Evolutionary conservation across 1,139 yeast genomes (phyloP).

Genomic region (Yamadazyma dushanensis): DNA sequence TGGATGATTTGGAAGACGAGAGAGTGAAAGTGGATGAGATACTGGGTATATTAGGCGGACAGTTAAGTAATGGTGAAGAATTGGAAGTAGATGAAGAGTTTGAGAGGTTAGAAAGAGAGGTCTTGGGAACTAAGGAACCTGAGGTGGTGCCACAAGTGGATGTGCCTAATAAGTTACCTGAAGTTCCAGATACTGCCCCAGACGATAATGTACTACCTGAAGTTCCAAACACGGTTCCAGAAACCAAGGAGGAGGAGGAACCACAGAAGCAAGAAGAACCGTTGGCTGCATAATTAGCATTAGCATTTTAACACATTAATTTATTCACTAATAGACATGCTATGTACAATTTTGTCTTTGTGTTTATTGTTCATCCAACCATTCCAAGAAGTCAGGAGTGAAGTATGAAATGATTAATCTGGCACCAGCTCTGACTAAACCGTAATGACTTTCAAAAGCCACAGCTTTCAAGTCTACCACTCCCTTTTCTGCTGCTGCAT

Average conservation of each 20-base stretch:
- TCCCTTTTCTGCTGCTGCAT: conserved; percentile 98
- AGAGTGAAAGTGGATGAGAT: conserved; percentile 72
- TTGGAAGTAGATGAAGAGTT: conserved; percentile 68
- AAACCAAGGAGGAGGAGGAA: conserved; percentile 13
- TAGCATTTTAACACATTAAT: too few species aligned
- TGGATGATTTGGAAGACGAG: conserved; percentile 87
- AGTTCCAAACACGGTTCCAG: not conserved
- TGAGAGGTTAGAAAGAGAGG: conserved; percentile 47
- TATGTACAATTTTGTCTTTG: too few species aligned
- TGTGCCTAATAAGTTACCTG: conserved; percentile 21
- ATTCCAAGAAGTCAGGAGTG: conserved; percentile 93
- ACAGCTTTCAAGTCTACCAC: conserved; percentile 83
- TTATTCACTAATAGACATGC: too few species aligned
- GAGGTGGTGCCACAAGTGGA: conserved; percentile 19
- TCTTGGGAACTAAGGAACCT: conserved; percentile 25
- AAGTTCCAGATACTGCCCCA: conserved; percentile 18
- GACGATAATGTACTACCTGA: not conserved
- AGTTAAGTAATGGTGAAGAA: conserved; percentile 57
- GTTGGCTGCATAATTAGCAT: not conserved
- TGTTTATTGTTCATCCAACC: conserved; percentile 66
- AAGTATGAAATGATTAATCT: conserved; percentile 86
- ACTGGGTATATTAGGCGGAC: conserved; percentile 46
- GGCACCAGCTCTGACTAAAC: conserved; percentile 95
- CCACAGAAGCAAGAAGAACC: not conserved
- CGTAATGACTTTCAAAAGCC: conserved; percentile 91